phyloP scores from a whole-genome alignment of 768 basidiomycete genomes.

The Naganishia onofrii region DNA sequence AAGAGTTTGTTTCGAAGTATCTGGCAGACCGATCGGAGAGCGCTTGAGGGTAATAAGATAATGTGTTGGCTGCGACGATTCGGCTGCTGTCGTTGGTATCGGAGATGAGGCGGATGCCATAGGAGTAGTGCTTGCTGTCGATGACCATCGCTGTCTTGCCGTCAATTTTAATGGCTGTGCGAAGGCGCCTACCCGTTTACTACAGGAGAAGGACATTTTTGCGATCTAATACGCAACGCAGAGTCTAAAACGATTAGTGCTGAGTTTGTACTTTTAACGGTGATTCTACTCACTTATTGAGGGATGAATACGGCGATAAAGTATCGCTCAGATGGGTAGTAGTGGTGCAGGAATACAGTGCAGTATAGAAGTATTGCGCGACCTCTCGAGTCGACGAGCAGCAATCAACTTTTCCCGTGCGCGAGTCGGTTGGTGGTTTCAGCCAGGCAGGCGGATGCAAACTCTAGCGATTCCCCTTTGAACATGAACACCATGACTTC shows the following conservation, averaged over 20 bases:
- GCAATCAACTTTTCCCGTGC: constrained; percentile 18
- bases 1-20: constrained; percentile 69
- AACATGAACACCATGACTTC: background rate
- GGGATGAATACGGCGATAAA: too few relatives aligned
- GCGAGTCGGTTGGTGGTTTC: too few relatives aligned
- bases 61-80: constrained; percentile 59
- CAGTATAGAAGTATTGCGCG: too few relatives aligned
- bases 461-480: background rate
- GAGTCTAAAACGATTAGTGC: background rate
- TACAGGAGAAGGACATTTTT: constrained; percentile 11
- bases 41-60: constrained; percentile 85
- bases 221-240: background rate
- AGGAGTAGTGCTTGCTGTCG: background rate
- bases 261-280: background rate
- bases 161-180: background rate
- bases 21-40: constrained; percentile 77
- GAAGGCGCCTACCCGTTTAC: background rate
- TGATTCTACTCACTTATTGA: background rate
- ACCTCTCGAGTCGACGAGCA: background rate
- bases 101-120: background rate
- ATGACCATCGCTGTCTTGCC: background rate
- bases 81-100: background rate
- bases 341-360: too few relatives aligned
- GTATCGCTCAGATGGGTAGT: too few relatives aligned
- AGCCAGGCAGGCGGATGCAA: constrained; percentile 3